Percentiles rank a stretch among this genome's conserved stretches.
phyloP scores from a whole-genome alignment of 768 basidiomycete genomes.

The Naganishia antarctica region DNA sequence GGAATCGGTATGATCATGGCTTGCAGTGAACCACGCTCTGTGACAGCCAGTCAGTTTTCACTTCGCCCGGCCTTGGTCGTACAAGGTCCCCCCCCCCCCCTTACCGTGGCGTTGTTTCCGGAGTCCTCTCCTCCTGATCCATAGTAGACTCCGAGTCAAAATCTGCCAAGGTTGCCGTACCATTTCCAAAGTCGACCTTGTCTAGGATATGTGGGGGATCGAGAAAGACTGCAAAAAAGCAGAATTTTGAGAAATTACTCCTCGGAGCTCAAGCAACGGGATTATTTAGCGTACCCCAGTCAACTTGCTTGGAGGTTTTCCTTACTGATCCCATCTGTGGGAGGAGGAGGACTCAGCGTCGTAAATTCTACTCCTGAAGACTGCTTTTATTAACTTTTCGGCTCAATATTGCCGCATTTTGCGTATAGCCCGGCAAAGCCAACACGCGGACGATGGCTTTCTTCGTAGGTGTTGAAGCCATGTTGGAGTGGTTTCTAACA shows the following conservation, averaged over 20 bases:
- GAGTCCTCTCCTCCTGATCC: slow-evolving; percentile 39
- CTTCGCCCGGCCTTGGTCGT: no score
- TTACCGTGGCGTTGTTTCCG: slow-evolving; percentile 43
- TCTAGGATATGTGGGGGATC: slow-evolving; percentile 47
- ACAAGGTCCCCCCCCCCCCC: no score
- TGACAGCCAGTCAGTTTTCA: not conserved
- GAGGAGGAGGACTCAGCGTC: not conserved
- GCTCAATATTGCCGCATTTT: slow-evolving; percentile 43
- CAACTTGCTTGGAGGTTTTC: slow-evolving; percentile 45
- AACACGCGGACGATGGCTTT: slow-evolving; percentile 32
- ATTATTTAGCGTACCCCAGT: slow-evolving; percentile 8
- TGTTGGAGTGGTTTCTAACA: not conserved
- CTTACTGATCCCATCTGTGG: slow-evolving; percentile 42
- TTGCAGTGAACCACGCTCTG: slow-evolving; percentile 45
- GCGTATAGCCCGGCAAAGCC: slow-evolving; percentile 46
- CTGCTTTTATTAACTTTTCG: no score
- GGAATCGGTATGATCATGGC: slow-evolving; percentile 30
- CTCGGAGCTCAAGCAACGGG: not conserved
- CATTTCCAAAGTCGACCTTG: slow-evolving; percentile 45
- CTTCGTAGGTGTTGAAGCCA: slow-evolving; percentile 13
- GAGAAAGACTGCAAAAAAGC: slow-evolving; percentile 26
- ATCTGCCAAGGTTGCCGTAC: slow-evolving; percentile 36
- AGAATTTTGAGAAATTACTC: not conserved
- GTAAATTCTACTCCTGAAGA: not conserved
- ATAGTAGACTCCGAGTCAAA: slow-evolving; percentile 39